Base-by-base conservation (phyloP, 2,329 filamentous ascomycete species). In the Penicillium hesseltinei region DNA sequence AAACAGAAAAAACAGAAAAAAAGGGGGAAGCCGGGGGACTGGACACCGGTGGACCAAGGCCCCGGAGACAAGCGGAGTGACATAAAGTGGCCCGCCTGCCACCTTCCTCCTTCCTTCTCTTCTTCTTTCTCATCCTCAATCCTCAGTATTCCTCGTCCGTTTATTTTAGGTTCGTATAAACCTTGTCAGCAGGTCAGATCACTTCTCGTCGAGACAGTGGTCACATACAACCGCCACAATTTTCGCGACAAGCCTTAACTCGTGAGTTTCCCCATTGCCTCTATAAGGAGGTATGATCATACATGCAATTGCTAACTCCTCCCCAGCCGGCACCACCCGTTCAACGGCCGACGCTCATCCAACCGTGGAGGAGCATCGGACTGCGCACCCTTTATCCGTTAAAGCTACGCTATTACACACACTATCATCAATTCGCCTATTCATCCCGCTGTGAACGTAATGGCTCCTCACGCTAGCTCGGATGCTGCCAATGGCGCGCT, bases 221-320 rank as follows among this genome's bases (percentile, higher is more conserved):
- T 89, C 87, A 79, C 72, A 67, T 63, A 74, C 72, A 69, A 83
- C 82, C 88, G 88, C 84, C 91, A 96, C 90, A 81, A 96, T 91
- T 92, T 97, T 96, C 88, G 93, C 92, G 84, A 97, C 96, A 82
- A 89, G 95, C 71, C 88, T 97, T 70, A 94, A 94, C 86, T 96
- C 92, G 92, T 96, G 85, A 77, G 91, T 81, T 31, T 33, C 40
- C 62, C 56, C 27, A 17, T 33, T 15, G 2, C 15, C n/a, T 44
- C 21, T 42, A 21, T 6, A 39, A 13, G 4, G 4, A 42, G 11
- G n/a, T n/a, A 48, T 25, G 19, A 25, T 19, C 3, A 9, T 25
- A 31, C 4, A 21, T 35, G 3, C 29, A 47, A 40, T 58, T n/a
- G 54, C 58, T 62, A 56, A 62, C 54, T 21, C 39, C 6, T 43